Evolutionary conservation across 371 early-diverging fungal genomes (phyloP), one percentile per base, ranked within the genome.

Genomic region (Caulochytrium protostelioides): DNA sequence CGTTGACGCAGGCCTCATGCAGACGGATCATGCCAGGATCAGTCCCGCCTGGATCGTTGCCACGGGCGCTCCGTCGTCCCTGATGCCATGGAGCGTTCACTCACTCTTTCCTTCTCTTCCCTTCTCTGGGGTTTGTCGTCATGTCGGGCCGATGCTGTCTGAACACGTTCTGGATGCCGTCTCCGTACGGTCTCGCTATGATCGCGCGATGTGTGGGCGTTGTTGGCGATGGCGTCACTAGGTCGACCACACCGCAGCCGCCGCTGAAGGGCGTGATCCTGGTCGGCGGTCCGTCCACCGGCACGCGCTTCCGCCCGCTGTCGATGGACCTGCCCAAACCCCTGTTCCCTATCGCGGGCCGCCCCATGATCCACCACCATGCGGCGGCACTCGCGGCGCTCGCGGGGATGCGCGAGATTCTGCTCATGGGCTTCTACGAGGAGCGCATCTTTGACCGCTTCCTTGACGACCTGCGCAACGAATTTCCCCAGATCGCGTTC

Each of bases 271-370:
- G 84, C 25, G 70, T 89, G 42, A 78, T 94, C 46, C 72, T 94
- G 26, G 95, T 94, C 32, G 95, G 95, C 50, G 95, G 95, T 4
- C 91, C 91, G 20, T 85, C 86, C 26, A 74, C 87, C 41, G 94
- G 86, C 32, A 94, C 94, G 7, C 76, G 90, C 30, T 94, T 94
- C 69, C 74, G 94, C 27, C 94, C 94, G n/a, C 62, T 94, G 40
- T 86, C 86, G 34, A 71, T 94, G 59, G 75, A 83, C 42, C 66
- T 72, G 6, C 94, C 94, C 22, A 90, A 94, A 50, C 91, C 94
- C n/a, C 63, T 94, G 34, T 94, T 94, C 61, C 94, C 94, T 3
- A 83, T 94, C 22, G 94, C 87, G 14, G 90, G 90, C 28, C 65
- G 72, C 21, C 92, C 95, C 45, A 74, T 90, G 59, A 78, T 94